Evolutionary conservation across 2,329 filamentous ascomycete species (phyloP).

Genomic region (Colletotrichum incanum): DNA sequence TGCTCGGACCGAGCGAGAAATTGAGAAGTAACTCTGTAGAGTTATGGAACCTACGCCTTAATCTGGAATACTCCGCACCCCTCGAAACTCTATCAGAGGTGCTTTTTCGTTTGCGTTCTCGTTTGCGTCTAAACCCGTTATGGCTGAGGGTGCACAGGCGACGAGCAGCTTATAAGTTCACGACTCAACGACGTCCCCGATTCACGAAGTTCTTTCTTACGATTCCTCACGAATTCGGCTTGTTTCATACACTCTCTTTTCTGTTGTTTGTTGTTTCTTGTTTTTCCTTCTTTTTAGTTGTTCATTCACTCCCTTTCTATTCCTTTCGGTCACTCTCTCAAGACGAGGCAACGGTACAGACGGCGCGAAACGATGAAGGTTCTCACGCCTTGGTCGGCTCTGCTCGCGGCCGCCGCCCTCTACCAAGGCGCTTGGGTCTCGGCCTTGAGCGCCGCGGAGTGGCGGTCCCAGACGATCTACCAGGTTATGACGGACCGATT

Average conservation of each 20-base stretch:
- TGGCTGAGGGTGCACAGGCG: slow-evolving; percentile 5
- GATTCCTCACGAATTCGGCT: slow-evolving; percentile 5
- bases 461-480: slow-evolving; percentile 71
- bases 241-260: slow-evolving; percentile 37
- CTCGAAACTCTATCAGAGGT: slow-evolving; percentile 26
- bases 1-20: not conserved
- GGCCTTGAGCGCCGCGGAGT: slow-evolving; percentile 52
- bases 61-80: slow-evolving; percentile 5
- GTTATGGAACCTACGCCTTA: slow-evolving; percentile 14
- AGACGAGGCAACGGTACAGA: slow-evolving; percentile 1
- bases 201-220: slow-evolving; percentile 15
- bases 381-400: not conserved
- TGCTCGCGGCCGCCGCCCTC: slow-evolving; percentile 22
- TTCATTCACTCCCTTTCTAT: slow-evolving; percentile 27
- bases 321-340: slow-evolving; percentile 35
- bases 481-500: slow-evolving; percentile 72
- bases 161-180: slow-evolving; percentile 28
- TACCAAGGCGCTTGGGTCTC: slow-evolving; percentile 15
- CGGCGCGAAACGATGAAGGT: slow-evolving; percentile 23
- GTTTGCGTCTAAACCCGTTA: slow-evolving; percentile 3
- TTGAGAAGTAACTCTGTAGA: not conserved
- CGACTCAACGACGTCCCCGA: slow-evolving; percentile 11
- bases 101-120: not conserved
- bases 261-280: slow-evolving; percentile 15
- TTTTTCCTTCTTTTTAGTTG: not conserved